Base-by-base conservation (phyloP, 305 asterid species). In the Nicotiana rustica region DNA sequence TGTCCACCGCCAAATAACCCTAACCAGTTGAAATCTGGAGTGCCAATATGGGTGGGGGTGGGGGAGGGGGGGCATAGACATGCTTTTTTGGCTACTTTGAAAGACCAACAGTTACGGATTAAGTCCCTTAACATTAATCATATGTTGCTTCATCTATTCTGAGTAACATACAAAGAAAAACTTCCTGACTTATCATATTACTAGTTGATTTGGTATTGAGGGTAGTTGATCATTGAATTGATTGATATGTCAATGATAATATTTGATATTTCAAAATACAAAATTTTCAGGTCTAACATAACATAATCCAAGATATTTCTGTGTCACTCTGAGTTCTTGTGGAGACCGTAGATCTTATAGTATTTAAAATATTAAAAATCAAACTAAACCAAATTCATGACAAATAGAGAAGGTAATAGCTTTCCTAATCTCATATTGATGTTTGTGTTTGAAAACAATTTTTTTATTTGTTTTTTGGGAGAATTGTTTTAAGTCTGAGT, bases 111-210 rank as follows among this genome's bases (percentile, higher is more conserved):
- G 7, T 55, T 56, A 68, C 47, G 1, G 21, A 67, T 19, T 8
- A 64, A 79, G 55, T 41, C 73, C 82, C 12, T 4, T 36, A 36
- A 36, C 44, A 36, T 36, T 36, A 36, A 36, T 36, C 44, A 38
- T 38, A 65, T 38, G 17, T 10, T 49, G 5, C 17, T 35, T 9
- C 73, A 36, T 68, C 29, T 52, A 1, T 35, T 68, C 76, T 35
- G 17, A 68, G 56, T 68, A 4, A n/a, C 77, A 69, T 68, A 15
- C 56, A 4, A 69, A 38, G 77, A 38, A 69, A n/a, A 38, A n/a
- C 19, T 29, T 38, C 56, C 44, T 69, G 77, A 38, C 77, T 4
- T 69, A 12, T 61, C 49, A 12, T 19, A 71, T 71, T 13, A 41
- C 49, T 7, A 71, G 79, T 47, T 47, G 38, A 71, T 71, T 44